Base-by-base conservation (phyloP, 495 filamentous ascomycete species). In the Daldinia childiae region DNA sequence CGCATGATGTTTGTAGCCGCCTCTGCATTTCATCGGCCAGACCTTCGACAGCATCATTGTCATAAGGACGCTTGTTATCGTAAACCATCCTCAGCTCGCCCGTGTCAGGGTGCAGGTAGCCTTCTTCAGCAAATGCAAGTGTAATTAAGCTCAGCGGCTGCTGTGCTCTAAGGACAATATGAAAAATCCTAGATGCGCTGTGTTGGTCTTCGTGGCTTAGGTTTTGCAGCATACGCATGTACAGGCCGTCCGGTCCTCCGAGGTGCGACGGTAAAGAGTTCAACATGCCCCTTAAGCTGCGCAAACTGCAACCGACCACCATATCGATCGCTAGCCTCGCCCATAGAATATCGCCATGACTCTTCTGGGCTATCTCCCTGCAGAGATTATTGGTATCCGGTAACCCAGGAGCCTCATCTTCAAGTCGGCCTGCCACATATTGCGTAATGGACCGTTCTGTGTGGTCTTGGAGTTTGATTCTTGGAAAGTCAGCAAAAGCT, bases 311-410 rank as follows among this genome's bases (percentile, higher is more conserved):
- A 34, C 74, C 74, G 26, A 77, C 64, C 2, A 78, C 63, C 74
- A 79, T 79, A 27, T 79, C 77, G 11, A 79, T 75, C 15, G 73
- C 77, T 30, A 79, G 55, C n/a, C 75, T 65, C 6, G 75, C 77
- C 72, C 73, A 79, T 12, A 79, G 63, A n/a, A 79, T 74, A 45
- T 78, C 72, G 17, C 76, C 76, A 12, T 56, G 41, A 38, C 72
- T 75, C 52, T 77, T 78, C 9, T 72, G 66, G 3, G 76, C 74
- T 36, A 78, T 24, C 32, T 77, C 77, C 32, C 45, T 62, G 19
- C 77, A 79, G 15, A 77, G 68, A 26, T 71, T 77, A 21, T 71
- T 71, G 8, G 68, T 71, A 54, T 79, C 77, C 0, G 73, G 70
- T 11, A 79, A 52, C 1, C 71, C 73, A 0, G 75, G 75, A 0